These are phyloP conservation scores for Thymus mandschuricus DNA, from an alignment of 257 asterid species.

Conservation along the genomic window DNA sequence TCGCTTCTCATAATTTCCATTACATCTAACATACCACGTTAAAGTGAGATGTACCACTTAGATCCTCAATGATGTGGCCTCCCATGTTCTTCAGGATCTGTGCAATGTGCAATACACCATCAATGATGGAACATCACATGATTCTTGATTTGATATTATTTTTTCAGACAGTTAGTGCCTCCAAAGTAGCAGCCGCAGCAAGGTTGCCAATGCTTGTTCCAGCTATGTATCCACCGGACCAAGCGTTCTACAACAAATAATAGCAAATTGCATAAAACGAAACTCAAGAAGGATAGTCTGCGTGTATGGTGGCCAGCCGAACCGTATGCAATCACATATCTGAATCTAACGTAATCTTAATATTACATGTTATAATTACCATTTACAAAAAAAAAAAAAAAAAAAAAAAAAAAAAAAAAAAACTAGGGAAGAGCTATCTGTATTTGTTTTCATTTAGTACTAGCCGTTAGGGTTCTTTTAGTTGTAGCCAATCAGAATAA, in stretches of 20 bases:
- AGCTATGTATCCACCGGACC: slow-evolving; percentile 95
- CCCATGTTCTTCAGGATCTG: background rate
- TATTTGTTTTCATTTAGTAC: no score
- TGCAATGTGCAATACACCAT: background rate
- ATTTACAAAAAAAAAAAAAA: no score
- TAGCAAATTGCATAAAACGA: background rate
- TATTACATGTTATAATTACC: no score
- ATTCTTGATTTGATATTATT: background rate
- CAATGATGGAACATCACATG: background rate
- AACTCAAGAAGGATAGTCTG: background rate
- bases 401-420: no score
- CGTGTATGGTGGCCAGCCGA: no score
- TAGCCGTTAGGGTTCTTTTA: no score
- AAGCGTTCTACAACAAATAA: slow-evolving; percentile 72
- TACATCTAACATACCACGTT: background rate
- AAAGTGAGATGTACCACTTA: slow-evolving; percentile 3
- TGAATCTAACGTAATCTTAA: no score
- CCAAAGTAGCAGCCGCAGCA: slow-evolving; percentile 37
- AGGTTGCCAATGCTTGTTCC: slow-evolving; percentile 78
- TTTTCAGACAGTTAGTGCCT: slow-evolving; percentile 36
- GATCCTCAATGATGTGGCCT: slow-evolving; percentile 10
- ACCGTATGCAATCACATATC: no score
- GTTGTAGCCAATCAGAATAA: no score
- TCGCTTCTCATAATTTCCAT: background rate
- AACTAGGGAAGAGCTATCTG: no score